phyloP scores from a whole-genome alignment of 495 filamentous ascomycete genomes.

The Filosporella fistucella region DNA sequence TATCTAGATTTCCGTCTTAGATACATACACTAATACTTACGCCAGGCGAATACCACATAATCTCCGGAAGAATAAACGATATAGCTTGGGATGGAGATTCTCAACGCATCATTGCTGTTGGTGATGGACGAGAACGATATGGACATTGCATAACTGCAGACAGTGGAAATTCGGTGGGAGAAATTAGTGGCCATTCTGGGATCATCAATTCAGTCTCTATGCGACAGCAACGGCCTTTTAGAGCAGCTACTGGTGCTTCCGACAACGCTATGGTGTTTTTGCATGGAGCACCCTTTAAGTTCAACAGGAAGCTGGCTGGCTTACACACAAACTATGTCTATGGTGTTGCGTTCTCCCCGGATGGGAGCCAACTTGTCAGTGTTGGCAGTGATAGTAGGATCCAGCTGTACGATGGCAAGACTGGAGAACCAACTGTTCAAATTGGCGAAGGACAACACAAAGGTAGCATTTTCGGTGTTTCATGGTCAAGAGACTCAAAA shows the following conservation, averaged over 20 bases:
- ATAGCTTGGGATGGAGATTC: constrained; percentile 97
- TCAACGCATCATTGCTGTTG: constrained; percentile 92
- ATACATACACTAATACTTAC: constrained; percentile 27
- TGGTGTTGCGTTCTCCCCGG: constrained; percentile 84
- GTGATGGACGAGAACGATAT: constrained; percentile 88
- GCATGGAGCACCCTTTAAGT: constrained; percentile 93
- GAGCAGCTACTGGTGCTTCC: constrained; percentile 87
- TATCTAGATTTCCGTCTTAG: background rate
- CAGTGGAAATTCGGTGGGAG: constrained; percentile 91
- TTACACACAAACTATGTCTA: constrained; percentile 87
- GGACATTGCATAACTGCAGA: constrained; percentile 95
- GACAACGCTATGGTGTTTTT: constrained; percentile 87
- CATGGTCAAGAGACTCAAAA: constrained; percentile 86
- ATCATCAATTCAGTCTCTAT: constrained; percentile 89
- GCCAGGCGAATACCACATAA: constrained; percentile 82
- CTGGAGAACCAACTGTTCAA: constrained; percentile 71
- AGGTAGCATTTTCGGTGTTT: constrained; percentile 87
- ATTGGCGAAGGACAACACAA: constrained; percentile 81
- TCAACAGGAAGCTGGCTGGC: constrained; percentile 65
- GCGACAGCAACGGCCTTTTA: constrained; percentile 79
- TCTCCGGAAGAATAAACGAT: constrained; percentile 92
- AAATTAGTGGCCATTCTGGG: constrained; percentile 85
- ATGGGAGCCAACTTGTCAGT: constrained; percentile 77
- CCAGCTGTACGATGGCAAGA: constrained; percentile 93
- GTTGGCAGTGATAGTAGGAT: constrained; percentile 87